Conservation (phyloP, 176 grass and related monocot genomes). For the Triticum monococcum region DNA sequence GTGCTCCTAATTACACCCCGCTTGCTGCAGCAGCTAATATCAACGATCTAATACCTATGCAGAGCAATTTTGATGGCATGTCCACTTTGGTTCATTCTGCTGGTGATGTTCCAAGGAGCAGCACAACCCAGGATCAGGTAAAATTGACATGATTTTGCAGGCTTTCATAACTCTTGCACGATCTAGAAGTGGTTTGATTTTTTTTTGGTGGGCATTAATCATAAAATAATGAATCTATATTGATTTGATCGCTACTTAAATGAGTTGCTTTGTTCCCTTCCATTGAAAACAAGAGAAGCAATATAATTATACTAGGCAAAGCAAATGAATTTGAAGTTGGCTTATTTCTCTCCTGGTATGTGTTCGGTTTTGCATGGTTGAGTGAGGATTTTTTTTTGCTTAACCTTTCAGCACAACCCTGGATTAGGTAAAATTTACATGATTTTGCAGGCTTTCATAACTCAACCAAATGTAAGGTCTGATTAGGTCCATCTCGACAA, state of each 20-base stretch:
- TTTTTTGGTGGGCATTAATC: background rate
- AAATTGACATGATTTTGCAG: conserved; percentile 15
- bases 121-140: conserved; percentile 83
- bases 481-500: background rate
- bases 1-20: conserved; percentile 18
- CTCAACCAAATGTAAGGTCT: background rate
- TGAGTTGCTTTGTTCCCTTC: background rate
- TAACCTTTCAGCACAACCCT: background rate
- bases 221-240: background rate
- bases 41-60: conserved; percentile 40
- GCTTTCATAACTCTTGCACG: background rate
- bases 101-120: conserved; percentile 49
- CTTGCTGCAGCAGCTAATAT: conserved; percentile 33
- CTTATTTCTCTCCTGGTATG: background rate
- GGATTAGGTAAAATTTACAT: conserved; percentile 67
- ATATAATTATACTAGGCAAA: conserved; percentile 16
- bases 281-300: background rate
- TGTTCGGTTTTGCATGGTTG: background rate
- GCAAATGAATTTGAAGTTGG: background rate
- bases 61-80: conserved; percentile 44
- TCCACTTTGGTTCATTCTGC: conserved; percentile 56
- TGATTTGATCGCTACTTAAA: conserved; percentile 23
- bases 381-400: conserved; percentile 1
- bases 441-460: conserved; percentile 13
- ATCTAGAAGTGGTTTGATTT: conserved; percentile 13